Conservation (phyloP, 75 land plant species). For the Azolla pinnata region DNA sequence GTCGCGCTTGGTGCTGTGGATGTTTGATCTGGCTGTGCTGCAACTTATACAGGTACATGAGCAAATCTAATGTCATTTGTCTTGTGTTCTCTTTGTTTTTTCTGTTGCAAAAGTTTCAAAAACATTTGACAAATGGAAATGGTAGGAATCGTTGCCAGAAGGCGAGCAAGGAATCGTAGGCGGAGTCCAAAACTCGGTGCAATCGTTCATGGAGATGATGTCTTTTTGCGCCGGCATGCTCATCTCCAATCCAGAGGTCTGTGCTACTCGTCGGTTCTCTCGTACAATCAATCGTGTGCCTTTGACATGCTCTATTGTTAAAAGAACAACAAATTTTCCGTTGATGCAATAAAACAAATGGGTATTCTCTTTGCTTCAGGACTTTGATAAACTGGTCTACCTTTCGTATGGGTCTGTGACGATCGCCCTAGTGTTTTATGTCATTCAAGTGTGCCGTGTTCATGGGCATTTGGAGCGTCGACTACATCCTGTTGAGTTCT, state of each 20-base stretch:
- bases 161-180: constrained; percentile 87
- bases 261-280: too few relatives aligned
- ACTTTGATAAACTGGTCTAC: constrained; percentile 49
- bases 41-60: constrained; percentile 82
- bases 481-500: too few relatives aligned
- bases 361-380: constrained; percentile 43
- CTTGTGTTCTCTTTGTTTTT: too few relatives aligned
- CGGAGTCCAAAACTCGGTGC: constrained; percentile 86
- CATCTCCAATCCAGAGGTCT: constrained; percentile 67
- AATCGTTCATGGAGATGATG: constrained; percentile 71
- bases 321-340: too few relatives aligned
- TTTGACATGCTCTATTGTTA: too few relatives aligned
- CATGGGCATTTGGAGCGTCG: constrained; percentile 76
- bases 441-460: constrained; percentile 41
- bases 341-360: too few relatives aligned
- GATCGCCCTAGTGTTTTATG: constrained; percentile 45
- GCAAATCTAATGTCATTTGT: not conserved
- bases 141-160: constrained; percentile 71
- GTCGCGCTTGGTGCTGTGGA: constrained; percentile 91
- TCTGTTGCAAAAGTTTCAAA: too few relatives aligned
- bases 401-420: constrained; percentile 42
- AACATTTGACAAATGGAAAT: not conserved
- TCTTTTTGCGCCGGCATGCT: constrained; percentile 67
- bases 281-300: too few relatives aligned
- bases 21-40: constrained; percentile 87